Evolutionary conservation across 2,329 filamentous ascomycete species (phyloP), one percentile per base, ranked within the genome.

Genomic region (Scedosporium apiospermum): DNA sequence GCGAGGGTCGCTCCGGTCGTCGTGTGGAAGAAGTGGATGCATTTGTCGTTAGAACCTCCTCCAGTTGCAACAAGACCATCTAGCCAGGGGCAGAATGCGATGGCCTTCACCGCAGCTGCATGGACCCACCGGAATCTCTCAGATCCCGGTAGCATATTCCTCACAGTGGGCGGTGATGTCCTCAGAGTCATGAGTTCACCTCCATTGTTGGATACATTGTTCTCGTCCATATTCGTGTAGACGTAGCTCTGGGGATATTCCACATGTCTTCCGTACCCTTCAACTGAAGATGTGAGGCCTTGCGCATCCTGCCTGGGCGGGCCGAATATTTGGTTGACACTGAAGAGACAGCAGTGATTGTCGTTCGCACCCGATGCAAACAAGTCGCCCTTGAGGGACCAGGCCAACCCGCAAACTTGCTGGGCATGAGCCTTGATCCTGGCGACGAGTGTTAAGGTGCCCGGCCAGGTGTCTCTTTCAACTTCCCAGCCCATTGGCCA

Each of bases 11-110:
- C 86, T 4, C 93, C 95, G 0, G 92, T 93, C 21, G 82, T 82
- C 0, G 91, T 89, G 73, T 98, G 93, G 74, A 89, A 97, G 77
- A 99, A 99, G 75, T 96, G 93, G 63, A 99, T 96, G 72, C 91
- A 91, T 68, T 91, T 91, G 76, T 99, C 93, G 69, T 96, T 96
- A 57, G 90, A 93, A 26, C 95, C 95, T 46, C 95, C 93, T 3
- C 95, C 92, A 1, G 93, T 96, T 14, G 95, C 95, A 46, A 99
- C 76, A 4, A 99, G 81, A 3, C 88, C 89, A 26, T 89, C 85
- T 63, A 93, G 89, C 93, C 93, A 99, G 0, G 95, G 93, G 66
- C 93, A 96, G 74, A 98, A 98, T 1, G 95, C 92, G 68, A 98
- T 95, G 38, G 95, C 95, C 74, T 99, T 99, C 67, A 98, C 90